phyloP scores from a whole-genome alignment of 1,284 basidiomycete species.

The Cystobasidium sp. region DNA sequence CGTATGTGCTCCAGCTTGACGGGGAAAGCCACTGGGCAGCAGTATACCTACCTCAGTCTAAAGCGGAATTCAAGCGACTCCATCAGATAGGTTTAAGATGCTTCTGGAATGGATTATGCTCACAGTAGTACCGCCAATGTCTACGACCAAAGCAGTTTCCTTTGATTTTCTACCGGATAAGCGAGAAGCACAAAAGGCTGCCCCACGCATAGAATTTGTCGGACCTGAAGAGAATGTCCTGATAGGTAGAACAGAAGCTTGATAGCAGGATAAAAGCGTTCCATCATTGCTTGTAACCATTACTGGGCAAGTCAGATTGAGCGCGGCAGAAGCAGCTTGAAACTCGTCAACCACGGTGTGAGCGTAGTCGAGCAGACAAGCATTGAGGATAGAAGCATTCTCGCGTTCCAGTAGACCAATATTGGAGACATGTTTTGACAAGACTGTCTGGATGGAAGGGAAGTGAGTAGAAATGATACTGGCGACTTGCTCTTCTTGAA shows the following conservation, averaged over 20 bases:
- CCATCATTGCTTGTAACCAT: conserved; percentile 67
- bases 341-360: conserved; percentile 63
- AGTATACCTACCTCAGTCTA: conserved; percentile 64
- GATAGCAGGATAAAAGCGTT: conserved; percentile 63
- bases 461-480: conserved; percentile 60
- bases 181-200: conserved; percentile 63
- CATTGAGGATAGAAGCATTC: conserved; percentile 68
- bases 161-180: conserved; percentile 53
- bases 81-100: neutral
- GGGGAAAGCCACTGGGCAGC: conserved; percentile 63
- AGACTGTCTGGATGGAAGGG: conserved; percentile 58
- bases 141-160: conserved; percentile 64
- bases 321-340: conserved; percentile 61
- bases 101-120: neutral
- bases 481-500: conserved; percentile 62
- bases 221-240: conserved; percentile 67
- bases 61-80: neutral
- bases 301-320: conserved; percentile 62
- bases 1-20: conserved; percentile 63
- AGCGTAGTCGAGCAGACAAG: conserved; percentile 64
- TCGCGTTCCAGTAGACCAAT: conserved; percentile 67
- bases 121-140: conserved; percentile 57
- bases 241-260: conserved; percentile 66
- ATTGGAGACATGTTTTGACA: conserved; percentile 63
- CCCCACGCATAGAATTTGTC: conserved; percentile 69